A percentile compares a stretch with the other conserved stretches of the same genome.
Evolutionary conservation across 164 flowering plant species (phyloP).

Genomic region (Amborella trichopoda): DNA sequence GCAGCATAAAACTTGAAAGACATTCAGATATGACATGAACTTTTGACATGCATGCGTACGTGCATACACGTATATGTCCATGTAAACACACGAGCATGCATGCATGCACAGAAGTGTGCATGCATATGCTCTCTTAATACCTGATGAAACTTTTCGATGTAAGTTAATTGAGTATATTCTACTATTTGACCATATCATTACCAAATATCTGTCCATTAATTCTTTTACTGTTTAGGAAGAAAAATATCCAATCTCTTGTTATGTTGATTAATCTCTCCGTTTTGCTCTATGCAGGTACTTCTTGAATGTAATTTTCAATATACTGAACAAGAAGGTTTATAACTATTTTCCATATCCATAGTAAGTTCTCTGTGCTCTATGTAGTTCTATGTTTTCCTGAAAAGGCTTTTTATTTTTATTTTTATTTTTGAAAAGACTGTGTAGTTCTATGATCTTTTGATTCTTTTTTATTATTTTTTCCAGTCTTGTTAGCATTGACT

Average conservation of each 20-base stretch:
- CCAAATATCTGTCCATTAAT: not conserved
- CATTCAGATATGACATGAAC: too few relatives aligned
- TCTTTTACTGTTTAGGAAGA: not conserved
- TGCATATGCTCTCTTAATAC: not conserved
- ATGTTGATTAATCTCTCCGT: not conserved
- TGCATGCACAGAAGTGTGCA: not conserved
- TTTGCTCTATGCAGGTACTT: slow-evolving; percentile 38
- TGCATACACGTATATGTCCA: too few relatives aligned
- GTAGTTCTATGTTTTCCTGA: not conserved
- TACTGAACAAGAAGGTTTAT: slow-evolving; percentile 61
- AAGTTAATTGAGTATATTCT: too few relatives aligned
- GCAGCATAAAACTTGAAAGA: too few relatives aligned
- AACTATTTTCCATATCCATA: slow-evolving; percentile 68
- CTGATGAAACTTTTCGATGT: not conserved
- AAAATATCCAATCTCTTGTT: not conserved
- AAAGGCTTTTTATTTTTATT: too few relatives aligned
- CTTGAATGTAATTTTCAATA: slow-evolving; percentile 59
- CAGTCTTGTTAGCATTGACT: too few relatives aligned
- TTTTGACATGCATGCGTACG: too few relatives aligned
- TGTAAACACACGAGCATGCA: too few relatives aligned
- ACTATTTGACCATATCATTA: not conserved
- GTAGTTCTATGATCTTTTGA: too few relatives aligned
- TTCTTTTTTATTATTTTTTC: too few relatives aligned
- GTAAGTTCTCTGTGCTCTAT: slow-evolving; percentile 21
- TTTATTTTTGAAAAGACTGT: too few relatives aligned